Base-by-base conservation (phyloP, 1,284 basidiomycete genomes). In the Vanrija sp. region DNA sequence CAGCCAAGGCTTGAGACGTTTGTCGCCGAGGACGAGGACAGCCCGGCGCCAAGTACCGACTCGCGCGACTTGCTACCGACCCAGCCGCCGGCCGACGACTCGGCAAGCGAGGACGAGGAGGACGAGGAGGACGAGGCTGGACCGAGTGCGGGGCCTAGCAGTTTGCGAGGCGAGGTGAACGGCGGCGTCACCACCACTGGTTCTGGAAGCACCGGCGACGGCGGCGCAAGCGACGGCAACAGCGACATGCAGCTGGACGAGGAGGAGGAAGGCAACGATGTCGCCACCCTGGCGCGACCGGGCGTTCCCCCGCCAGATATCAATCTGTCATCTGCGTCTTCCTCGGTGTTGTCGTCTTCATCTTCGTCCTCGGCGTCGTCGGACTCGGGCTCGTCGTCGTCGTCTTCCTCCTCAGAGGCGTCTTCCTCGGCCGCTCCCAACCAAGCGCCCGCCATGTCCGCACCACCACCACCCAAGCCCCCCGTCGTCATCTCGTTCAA, bases 1-100 rank as follows among this genome's bases (percentile, higher is more conserved):
- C 62, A 68, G 53, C 58, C 47, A 20, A 27, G 22, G n/a, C 31
- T 42, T 8, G 51, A 56, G 37, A n/a, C 24, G 8, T 31, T 57
- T 12, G 8, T 41, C n/a, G 35, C 36, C 18, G 22, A 24, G 8
- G 36, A 19, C 23, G 49, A 15, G 27, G 50, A 14, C 35, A 6
- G 16, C 27, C 45, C 36, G 37, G 23, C 39, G 20, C 35, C 42
- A 31, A 50, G 36, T 39, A 36, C 51, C 14, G 41, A 42, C 43
- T 42, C 27, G n/a, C 37, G 14, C 6, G 20, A 49, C 37, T 46
- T 62, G 4, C 47, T 66, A 3, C 55, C 57, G 15, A 65, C 60
- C 3, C 62, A 66, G 42, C 62, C 60, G 37, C 36, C 53, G 2
- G 51, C 54, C 37, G 37, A 51, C 22, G 41, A 20, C 36, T 18